phyloP scores from a whole-genome alignment of 1,284 basidiomycete species.

The Cutaneotrichosporon cutaneum region DNA sequence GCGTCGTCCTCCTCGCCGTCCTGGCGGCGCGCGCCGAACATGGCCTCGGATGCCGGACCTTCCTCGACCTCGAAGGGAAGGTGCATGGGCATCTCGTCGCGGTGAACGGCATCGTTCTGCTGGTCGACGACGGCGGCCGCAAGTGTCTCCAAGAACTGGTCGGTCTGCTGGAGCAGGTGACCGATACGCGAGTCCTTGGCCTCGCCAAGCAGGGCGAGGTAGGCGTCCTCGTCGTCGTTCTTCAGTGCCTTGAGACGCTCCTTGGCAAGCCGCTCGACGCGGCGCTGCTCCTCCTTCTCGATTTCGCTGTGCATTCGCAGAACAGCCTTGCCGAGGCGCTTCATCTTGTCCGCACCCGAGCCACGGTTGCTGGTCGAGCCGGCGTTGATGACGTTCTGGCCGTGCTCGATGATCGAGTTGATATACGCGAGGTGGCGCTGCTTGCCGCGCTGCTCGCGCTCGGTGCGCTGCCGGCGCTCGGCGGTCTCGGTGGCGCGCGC shows the following conservation, averaged over 20 bases:
- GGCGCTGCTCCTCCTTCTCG: conserved; percentile 59
- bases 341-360: conserved; percentile 45
- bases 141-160: conserved; percentile 89
- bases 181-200: conserved; percentile 99
- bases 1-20: conserved; percentile 62
- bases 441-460: conserved; percentile 90
- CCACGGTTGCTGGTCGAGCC: conserved; percentile 50
- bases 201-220: conserved; percentile 98
- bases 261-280: conserved; percentile 93
- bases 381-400: conserved; percentile 66
- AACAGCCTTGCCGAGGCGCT: conserved; percentile 54
- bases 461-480: conserved; percentile 86
- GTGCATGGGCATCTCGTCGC: conserved; percentile 29
- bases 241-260: conserved; percentile 98
- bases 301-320: conserved; percentile 56
- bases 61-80: conserved; percentile 60
- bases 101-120: conserved; percentile 69
- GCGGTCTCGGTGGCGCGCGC: conserved; percentile 85
- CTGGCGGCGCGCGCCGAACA: conserved; percentile 77
- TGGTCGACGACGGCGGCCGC: conserved; percentile 93
- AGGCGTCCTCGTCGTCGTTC: conserved; percentile 98
- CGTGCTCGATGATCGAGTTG: conserved; percentile 81
- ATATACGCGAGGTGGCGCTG: conserved; percentile 97
- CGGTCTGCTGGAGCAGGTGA: conserved; percentile 91
- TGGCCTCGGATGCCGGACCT: conserved; percentile 77